Evolutionary conservation across 805 yeast species (phyloP).

Genomic region (Ogataea neopini): DNA sequence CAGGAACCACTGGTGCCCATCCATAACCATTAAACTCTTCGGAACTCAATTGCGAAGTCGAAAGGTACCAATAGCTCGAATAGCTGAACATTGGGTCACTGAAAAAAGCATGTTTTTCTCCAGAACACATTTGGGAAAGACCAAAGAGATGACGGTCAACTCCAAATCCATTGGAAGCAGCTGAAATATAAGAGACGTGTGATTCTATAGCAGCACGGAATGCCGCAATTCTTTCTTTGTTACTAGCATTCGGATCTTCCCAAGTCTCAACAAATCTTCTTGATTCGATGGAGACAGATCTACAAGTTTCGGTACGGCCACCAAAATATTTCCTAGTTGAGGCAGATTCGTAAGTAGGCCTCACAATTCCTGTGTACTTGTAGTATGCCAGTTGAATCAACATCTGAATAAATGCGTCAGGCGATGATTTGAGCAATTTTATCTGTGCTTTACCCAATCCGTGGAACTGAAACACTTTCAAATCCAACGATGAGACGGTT

Average conservation of each 20-base stretch:
- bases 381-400: slow-evolving; percentile 87
- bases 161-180: slow-evolving; percentile 84
- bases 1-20: slow-evolving; percentile 92
- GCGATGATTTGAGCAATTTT: slow-evolving; percentile 81
- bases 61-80: slow-evolving; percentile 81
- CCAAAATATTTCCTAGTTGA: slow-evolving; percentile 85
- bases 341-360: slow-evolving; percentile 96
- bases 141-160: slow-evolving; percentile 95
- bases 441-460: slow-evolving; percentile 86
- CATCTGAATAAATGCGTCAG: slow-evolving; percentile 93
- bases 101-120: slow-evolving; percentile 70
- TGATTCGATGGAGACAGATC: slow-evolving; percentile 77
- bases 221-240: slow-evolving; percentile 59
- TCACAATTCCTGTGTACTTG: slow-evolving; percentile 72
- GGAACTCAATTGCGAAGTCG: slow-evolving; percentile 87
- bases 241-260: slow-evolving; percentile 53
- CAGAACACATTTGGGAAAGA: slow-evolving; percentile 63
- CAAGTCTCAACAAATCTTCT: slow-evolving; percentile 72
- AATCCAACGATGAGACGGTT: slow-evolving; percentile 63
- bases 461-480: slow-evolving; percentile 75
- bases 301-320: slow-evolving; percentile 94
- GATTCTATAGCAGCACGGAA: slow-evolving; percentile 72
- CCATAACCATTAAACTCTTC: slow-evolving; percentile 90
- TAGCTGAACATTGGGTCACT: slow-evolving; percentile 73
- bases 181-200: slow-evolving; percentile 71